Conservation (phyloP, 495 filamentous ascomycete species). For the Penicillium samsonianum region DNA sequence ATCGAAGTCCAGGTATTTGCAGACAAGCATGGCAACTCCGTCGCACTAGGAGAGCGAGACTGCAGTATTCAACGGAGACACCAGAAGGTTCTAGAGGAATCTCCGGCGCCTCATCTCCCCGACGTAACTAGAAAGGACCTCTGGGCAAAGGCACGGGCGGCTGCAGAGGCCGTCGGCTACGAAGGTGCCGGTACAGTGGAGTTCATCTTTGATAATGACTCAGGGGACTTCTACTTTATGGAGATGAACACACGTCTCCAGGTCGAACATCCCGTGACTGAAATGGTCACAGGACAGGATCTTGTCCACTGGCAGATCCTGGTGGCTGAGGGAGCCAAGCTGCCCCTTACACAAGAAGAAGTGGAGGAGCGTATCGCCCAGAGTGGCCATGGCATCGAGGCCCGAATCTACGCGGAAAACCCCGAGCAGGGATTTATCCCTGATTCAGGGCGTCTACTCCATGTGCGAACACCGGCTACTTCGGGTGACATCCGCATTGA, state of each 20-base stretch:
- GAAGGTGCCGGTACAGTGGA: slow-evolving; percentile 97
- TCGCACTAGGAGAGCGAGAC: slow-evolving; percentile 82
- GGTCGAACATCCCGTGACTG: slow-evolving; percentile 96
- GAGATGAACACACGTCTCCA: slow-evolving; percentile 99
- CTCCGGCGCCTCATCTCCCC: slow-evolving; percentile 83
- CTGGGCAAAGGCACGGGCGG: slow-evolving; percentile 90
- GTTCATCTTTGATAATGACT: slow-evolving; percentile 98
- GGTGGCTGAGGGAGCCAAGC: slow-evolving; percentile 79
- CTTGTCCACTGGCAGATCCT: slow-evolving; percentile 96
- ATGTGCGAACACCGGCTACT: slow-evolving; percentile 72
- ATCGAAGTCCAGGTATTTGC: slow-evolving; percentile 99
- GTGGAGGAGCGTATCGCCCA: slow-evolving; percentile 74
- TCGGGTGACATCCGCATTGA: slow-evolving; percentile 82
- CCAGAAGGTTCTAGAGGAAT: slow-evolving; percentile 97
- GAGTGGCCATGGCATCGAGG: slow-evolving; percentile 87
- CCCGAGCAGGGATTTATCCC: slow-evolving; percentile 88
- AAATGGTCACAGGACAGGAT: slow-evolving; percentile 95
- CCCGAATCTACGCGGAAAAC: slow-evolving; percentile 95
- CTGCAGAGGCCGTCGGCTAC: slow-evolving; percentile 89
- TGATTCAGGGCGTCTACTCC: slow-evolving; percentile 84
- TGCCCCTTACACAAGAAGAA: slow-evolving; percentile 85
- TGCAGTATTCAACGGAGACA: slow-evolving; percentile 87
- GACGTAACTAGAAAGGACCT: slow-evolving; percentile 80
- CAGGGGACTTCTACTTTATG: slow-evolving; percentile 96
- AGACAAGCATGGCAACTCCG: slow-evolving; percentile 81